phyloP scores from a whole-genome alignment of 2,329 filamentous ascomycete species.

The Bipolaris bicolor region DNA sequence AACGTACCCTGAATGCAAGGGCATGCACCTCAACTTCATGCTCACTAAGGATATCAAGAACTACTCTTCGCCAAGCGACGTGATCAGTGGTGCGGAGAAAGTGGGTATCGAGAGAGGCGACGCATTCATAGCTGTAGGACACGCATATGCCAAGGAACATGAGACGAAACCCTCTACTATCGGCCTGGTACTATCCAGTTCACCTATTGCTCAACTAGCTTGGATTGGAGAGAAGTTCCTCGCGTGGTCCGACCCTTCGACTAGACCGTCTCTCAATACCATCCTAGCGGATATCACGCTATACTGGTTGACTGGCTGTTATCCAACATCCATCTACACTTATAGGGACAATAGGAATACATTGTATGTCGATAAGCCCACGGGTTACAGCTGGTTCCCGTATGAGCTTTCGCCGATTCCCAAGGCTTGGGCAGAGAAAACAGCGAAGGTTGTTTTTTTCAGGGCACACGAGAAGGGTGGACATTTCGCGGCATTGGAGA shows the following conservation, averaged over 20 bases:
- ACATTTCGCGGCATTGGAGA: conserved; percentile 60
- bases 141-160: conserved; percentile 61
- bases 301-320: conserved; percentile 63
- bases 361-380: conserved; percentile 49
- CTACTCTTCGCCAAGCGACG: conserved; percentile 24
- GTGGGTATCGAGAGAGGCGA: conserved; percentile 46
- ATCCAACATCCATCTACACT: conserved; percentile 57
- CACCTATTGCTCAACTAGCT: conserved; percentile 62
- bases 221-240: conserved; percentile 66
- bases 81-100: conserved; percentile 45
- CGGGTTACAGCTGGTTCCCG: conserved; percentile 54
- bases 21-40: conserved; percentile 43
- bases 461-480: conserved; percentile 44
- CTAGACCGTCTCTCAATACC: conserved; percentile 45
- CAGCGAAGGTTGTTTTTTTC: conserved; percentile 48
- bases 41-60: conserved; percentile 26
- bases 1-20: conserved; percentile 57
- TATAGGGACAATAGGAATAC: conserved; percentile 51
- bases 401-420: conserved; percentile 51
- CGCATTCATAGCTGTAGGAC: conserved; percentile 52
- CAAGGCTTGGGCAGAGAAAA: conserved; percentile 49
- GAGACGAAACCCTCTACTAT: conserved; percentile 63
- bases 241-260: conserved; percentile 57
- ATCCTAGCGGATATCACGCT: conserved; percentile 60
- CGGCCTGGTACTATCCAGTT: conserved; percentile 60